Conservation (phyloP, 441 rosid genomes). For the Capsella rubella region DNA sequence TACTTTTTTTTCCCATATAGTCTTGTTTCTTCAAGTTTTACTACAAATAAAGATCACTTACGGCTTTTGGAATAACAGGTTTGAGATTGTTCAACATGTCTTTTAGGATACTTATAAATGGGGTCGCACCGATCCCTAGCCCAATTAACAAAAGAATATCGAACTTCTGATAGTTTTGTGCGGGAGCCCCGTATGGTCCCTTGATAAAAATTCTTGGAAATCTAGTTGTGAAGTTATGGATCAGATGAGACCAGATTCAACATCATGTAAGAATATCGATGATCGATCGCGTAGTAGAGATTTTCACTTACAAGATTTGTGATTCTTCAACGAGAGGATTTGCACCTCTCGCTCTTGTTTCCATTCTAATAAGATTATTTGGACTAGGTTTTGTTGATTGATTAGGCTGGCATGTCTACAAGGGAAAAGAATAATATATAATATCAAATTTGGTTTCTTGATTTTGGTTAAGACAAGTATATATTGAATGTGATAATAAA, state of each 20-base stretch:
- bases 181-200: conserved; percentile 97
- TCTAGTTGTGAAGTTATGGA: conserved; percentile 40
- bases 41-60: conserved; percentile 29
- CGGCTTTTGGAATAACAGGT: conserved; percentile 40
- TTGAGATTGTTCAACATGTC: conserved; percentile 75
- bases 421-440: neutral
- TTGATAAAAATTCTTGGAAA: conserved; percentile 74
- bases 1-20: neutral
- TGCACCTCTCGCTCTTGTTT: conserved; percentile 63
- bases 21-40: neutral
- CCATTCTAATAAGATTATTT: conserved; percentile 65
- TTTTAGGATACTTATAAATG: conserved; percentile 86
- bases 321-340: conserved; percentile 52
- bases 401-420: conserved; percentile 76
- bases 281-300: neutral
- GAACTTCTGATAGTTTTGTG: conserved; percentile 75
- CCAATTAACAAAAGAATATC: conserved; percentile 85
- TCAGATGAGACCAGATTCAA: neutral
- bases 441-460: neutral
- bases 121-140: conserved; percentile 96
- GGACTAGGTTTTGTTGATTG: conserved; percentile 44
- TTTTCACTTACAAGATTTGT: conserved; percentile 55
- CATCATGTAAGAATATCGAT: neutral
- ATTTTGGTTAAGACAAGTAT: neutral
- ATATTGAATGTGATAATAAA: neutral